phyloP scores from a whole-genome alignment of 2,329 filamentous ascomycete genomes.

The Tolypocladium guangdongense region DNA sequence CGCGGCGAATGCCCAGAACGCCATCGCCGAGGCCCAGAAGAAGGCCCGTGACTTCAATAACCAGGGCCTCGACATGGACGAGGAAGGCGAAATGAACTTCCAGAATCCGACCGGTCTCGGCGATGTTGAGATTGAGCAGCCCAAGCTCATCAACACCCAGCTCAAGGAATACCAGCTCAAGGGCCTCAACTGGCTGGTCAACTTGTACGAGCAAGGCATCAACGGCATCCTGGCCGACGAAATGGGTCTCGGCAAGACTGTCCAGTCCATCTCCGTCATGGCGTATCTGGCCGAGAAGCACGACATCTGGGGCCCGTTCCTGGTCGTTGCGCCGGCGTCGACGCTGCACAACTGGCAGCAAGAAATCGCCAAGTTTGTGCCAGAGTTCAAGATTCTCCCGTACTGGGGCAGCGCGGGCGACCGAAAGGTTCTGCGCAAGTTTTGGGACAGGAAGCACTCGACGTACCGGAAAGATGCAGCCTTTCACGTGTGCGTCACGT shows the following conservation, averaged over 20 bases:
- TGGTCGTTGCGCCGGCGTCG: constrained; percentile 91
- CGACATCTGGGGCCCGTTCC: constrained; percentile 95
- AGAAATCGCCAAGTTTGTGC: constrained; percentile 91
- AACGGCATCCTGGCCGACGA: constrained; percentile 97
- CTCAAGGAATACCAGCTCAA: constrained; percentile 99
- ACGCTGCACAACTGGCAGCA: constrained; percentile 99
- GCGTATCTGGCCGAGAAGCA: constrained; percentile 94
- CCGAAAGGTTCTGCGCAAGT: constrained; percentile 91
- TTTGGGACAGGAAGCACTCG: constrained; percentile 97
- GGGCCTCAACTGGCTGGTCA: constrained; percentile 98
- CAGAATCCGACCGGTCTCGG: constrained; percentile 94
- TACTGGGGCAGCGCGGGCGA: constrained; percentile 96
- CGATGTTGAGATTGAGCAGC: constrained; percentile 88
- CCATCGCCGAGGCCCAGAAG: constrained; percentile 86
- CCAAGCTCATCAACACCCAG: constrained; percentile 83
- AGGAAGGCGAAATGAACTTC: constrained; percentile 98
- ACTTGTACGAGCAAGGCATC: constrained; percentile 98
- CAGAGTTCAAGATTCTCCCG: constrained; percentile 85
- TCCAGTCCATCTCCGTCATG: constrained; percentile 99
- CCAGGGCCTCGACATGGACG: constrained; percentile 57
- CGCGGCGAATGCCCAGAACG: constrained; percentile 91
- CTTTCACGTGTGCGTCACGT: constrained; percentile 94
- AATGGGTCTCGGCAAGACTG: constrained; percentile 98
- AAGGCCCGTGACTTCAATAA: constrained; percentile 91
- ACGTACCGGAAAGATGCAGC: constrained; percentile 89